Conservation (phyloP, 2,329 filamentous ascomycete species). For the Alternaria metachromatica region DNA sequence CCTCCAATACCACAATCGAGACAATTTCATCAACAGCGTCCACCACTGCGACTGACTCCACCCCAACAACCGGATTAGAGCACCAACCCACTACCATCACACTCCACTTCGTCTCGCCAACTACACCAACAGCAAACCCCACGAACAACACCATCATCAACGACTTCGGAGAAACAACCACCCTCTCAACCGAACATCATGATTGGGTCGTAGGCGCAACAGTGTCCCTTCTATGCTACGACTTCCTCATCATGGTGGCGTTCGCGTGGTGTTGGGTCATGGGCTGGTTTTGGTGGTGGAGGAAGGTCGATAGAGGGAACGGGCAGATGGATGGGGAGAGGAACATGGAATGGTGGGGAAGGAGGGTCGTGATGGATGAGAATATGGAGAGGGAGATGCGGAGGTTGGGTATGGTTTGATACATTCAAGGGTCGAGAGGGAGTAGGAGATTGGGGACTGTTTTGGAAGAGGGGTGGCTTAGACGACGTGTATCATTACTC, state of each 20-base stretch:
- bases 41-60: neutral
- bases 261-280: slow-evolving; percentile 22
- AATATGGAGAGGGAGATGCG: slow-evolving; percentile 32
- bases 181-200: neutral
- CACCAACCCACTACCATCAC: neutral
- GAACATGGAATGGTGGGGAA: neutral
- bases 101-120: neutral
- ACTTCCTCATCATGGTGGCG: slow-evolving; percentile 12
- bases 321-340: neutral
- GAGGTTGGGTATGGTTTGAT: slow-evolving; percentile 31
- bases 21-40: neutral
- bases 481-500: neutral
- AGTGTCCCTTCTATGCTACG: slow-evolving; percentile 26
- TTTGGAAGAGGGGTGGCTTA: neutral
- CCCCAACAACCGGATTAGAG: neutral
- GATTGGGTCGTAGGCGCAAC: slow-evolving; percentile 17
- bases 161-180: neutral
- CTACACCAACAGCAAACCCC: neutral
- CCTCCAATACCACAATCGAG: neutral
- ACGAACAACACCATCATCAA: neutral
- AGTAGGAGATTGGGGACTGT: neutral
- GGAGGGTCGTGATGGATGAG: slow-evolving; percentile 1
- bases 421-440: neutral
- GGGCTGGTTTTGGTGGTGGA: slow-evolving; percentile 16
- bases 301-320: neutral